A percentile compares a stretch with the other conserved stretches of the same genome.
phyloP scores from a whole-genome alignment of 2,329 filamentous ascomycete genomes.

The Penicillium sp. region DNA sequence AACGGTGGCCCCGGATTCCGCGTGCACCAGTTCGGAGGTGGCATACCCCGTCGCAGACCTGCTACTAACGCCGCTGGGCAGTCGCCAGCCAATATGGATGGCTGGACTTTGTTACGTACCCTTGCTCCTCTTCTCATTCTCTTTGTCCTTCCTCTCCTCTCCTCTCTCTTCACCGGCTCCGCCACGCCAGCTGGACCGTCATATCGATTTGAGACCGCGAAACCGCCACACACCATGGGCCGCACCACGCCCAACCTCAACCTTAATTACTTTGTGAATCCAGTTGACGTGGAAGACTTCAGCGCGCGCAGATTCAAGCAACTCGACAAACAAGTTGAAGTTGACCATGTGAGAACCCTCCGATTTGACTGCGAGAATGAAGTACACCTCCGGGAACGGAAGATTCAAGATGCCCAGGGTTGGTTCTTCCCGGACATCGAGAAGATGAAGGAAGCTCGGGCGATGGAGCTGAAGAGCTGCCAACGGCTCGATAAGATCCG shows the following conservation, averaged over 20 bases:
- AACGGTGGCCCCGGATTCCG: conserved; percentile 88
- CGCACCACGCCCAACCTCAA: conserved; percentile 72
- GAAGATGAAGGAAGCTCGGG: conserved; percentile 73
- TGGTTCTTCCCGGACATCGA: conserved; percentile 84
- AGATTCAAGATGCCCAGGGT: conserved; percentile 78
- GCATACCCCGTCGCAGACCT: conserved; percentile 74
- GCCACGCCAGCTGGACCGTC: conserved; percentile 64
- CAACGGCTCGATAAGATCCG: conserved; percentile 58
- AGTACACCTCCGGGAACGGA: conserved; percentile 64
- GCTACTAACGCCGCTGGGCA: conserved; percentile 61
- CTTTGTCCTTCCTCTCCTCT: conserved; percentile 82
- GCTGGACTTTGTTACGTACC: conserved; percentile 65
- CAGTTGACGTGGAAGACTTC: conserved; percentile 73
- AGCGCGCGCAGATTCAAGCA: conserved; percentile 70
- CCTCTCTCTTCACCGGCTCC: conserved; percentile 71
- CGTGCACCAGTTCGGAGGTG: conserved; percentile 93
- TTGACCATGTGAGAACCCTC: conserved; percentile 69
- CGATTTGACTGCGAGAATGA: conserved; percentile 76
- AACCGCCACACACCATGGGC: conserved; percentile 72
- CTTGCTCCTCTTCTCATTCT: conserved; percentile 87
- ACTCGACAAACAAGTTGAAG: conserved; percentile 78
- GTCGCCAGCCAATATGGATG: conserved; percentile 57
- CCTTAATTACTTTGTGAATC: conserved; percentile 85
- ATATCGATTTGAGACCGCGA: conserved; percentile 75
- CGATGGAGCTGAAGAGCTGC: conserved; percentile 65